Evolutionary conservation across 1,284 basidiomycete genomes (phyloP), one percentile per base, ranked within the genome.

Genomic region (Earliella scabrosa): DNA sequence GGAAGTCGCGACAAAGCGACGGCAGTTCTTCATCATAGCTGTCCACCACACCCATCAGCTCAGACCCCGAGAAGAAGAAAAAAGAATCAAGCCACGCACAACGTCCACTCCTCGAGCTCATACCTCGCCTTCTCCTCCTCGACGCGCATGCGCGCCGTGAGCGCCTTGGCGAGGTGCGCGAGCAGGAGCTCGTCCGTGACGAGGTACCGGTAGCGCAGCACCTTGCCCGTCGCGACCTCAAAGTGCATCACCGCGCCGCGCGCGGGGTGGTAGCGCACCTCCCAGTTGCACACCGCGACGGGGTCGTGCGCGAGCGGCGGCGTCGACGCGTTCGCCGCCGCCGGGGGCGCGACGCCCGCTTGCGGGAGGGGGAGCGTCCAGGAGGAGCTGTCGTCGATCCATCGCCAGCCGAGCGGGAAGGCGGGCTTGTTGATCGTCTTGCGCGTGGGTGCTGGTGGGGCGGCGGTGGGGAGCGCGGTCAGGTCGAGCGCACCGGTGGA

Each of bases 381-480:
- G n/a, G 57, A 58, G 16, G 50, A 47, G 6, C 48, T 26, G 59
- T 68, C 67, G 54, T 63, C 66, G 41, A 67, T 56, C 63, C 64
- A 67, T 41, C 67, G 66, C 51, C 52, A 52, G 29, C 61, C 59
- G 16, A 56, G 31, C 23, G 45, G 58, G 50, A 66, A 66, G n/a
- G 60, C 31, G 21, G 60, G 59, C 29, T 45, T 43, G n/a, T n/a
- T n/a, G 29, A 26, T 47, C 10, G 29, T 7, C 7, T 7, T 16
- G 23, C 7, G n/a, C 7, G n/a, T 39, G 40, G 51, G 26, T 16
- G 31, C 8, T 31, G 29, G 13, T 31, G 29, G 29, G 29, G 29
- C 14, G 13, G 52, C 26, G 46, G 39, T 13, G 39, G 41, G 23
- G n/a, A 32, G 23, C 23, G 23, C 24, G 38, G 39, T 40, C 38